Evolutionary conservation across 108 stramenopile genomes (phyloP), one percentile per base, ranked within the genome.

Genomic region (Skeletonema tropicum): DNA sequence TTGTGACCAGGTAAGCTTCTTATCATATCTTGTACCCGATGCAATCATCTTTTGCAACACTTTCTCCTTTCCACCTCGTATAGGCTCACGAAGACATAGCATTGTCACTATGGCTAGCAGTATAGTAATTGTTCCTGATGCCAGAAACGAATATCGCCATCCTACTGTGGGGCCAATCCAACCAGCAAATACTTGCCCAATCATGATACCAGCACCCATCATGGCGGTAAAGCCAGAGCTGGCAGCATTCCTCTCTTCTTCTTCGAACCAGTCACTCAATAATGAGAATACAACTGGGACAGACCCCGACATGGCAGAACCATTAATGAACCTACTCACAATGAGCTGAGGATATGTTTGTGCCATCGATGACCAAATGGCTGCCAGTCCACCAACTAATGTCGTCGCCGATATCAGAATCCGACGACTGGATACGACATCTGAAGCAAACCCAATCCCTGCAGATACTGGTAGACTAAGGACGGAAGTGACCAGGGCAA

Each of bases 111-210:
- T 19, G 0, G 87, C 75, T 23, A 74, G 42, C n/a, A 77, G 23
- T 7, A 87, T 48, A 6, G 82, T 75, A 10, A 87, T 15, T 13
- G 76, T 30, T 0, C 76, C 74, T n/a, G 76, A 75, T 14, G 81
- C 79, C 35, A 68, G 78, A 80, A 91, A 91, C 6, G 85, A 71
- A 74, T 82, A 74, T 36, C 75, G 79, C 90, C 90, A 91, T 30
- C 87, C 85, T n/a, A 25, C 31, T 6, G 42, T 59, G 9, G 72
- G 60, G 23, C 87, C 89, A 19, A 84, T 73, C 9, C 60, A 68
- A 21, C 90, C 90, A 11, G 90, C 90, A 78, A 84, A 89, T 19
- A 91, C 83, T 74, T 91, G 90, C 17, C 90, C 90, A 21, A 80
- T 26, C 3, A 89, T 64, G 15, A 91, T 89, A 8, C 90, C 90